Evolutionary conservation across 352 stramenopile genomes (phyloP), one percentile per base, ranked within the genome.

Genomic region (Thraustochytrium sp.): DNA sequence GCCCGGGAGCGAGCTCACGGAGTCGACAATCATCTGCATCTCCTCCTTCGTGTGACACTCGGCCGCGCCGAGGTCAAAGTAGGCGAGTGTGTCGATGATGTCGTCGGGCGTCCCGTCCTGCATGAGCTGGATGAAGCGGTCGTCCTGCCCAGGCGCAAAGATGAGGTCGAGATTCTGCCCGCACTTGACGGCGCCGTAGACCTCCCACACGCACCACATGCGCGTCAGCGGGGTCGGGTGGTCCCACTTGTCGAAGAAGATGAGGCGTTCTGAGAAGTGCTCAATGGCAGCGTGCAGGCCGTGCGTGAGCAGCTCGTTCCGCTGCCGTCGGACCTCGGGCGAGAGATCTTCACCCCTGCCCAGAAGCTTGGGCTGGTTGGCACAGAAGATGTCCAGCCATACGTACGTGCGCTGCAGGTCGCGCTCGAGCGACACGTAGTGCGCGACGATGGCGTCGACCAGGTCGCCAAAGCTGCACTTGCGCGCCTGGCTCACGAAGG

Each of bases 121-220:
- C 34, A 64, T 40, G 16, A 64, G 26, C 9, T 64, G 13, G 26
- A 16, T 23, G 31, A 75, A 53, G 13, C 3, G 3, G 2, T 75
- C 40, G 26, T 51, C 31, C 36, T 75, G 3, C 3, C 34, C 62
- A 4, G 34, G 31, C 34, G 23, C 3, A 23, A 55, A 53, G 26
- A 75, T 34, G 3, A 75, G 23, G 18, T 75, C 38, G 31, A 75
- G 29, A 13, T 3, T 36, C 2, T 5, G 23, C 18, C 46, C 62
- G 11, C 34, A 18, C 23, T 8, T 51, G 11, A 26, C 62, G 31
- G 46, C 46, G 29, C 72, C 48, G 42, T 48, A 80, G 21, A 80
- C n/a, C 72, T 80, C 72, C 72, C 72, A 80, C 26, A 80, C 48
- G 42, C 72, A 80, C 72, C 72, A 80, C 34, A 42, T 16, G 31